Base-by-base conservation (phyloP, 495 filamentous ascomycete species). In the Penicillium goetzii region DNA sequence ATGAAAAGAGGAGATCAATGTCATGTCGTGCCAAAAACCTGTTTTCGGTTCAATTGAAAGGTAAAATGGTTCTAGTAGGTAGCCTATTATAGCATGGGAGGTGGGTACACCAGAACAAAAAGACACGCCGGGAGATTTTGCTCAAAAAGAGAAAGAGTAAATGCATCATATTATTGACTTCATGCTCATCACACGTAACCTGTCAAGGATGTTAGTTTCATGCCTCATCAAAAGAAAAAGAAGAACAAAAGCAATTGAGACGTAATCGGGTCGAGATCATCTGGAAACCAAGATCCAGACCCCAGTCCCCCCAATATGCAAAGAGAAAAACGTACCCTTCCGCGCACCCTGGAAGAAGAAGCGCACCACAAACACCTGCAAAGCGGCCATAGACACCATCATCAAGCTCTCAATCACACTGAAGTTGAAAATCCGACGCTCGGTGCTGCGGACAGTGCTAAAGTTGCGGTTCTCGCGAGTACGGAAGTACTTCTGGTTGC, bases 401-500 rank as follows among this genome's bases (percentile, higher is more conserved):
- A 98, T 87, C 63, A 87, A 80, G 64, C 88, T 88, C 80, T 99
- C 96, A 60, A 97, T 89, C 51, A 99, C 82, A 70, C 91, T 96
- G 79, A 99, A 97, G 75, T 97, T 97, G 79, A 97, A 94, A 67
- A 99, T 98, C 49, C 96, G 84, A 65, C 83, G 85, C 81, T 99
- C 96, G 32, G 96, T 99, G 77, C 92, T 97, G 73, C 92, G 84
- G 58, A 99, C 96, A 6, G 96, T 99, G 78, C 92, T 96, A 79
- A 98, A 97, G 76, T 99, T 99, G 51, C 96, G 86, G 83, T 99
- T 98, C 82, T 99, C 96, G 64, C 96, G 88, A 2, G 96, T 99
- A 34, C 96, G 91, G 88, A 99, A 99, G 80, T 98, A 98, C 74
- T 98, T 98, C 74, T 99, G 96, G 81, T 97, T 97, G 52, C 96